Base-by-base conservation (phyloP, 805 yeast genomes). In the Martiniozyma abietophila region DNA sequence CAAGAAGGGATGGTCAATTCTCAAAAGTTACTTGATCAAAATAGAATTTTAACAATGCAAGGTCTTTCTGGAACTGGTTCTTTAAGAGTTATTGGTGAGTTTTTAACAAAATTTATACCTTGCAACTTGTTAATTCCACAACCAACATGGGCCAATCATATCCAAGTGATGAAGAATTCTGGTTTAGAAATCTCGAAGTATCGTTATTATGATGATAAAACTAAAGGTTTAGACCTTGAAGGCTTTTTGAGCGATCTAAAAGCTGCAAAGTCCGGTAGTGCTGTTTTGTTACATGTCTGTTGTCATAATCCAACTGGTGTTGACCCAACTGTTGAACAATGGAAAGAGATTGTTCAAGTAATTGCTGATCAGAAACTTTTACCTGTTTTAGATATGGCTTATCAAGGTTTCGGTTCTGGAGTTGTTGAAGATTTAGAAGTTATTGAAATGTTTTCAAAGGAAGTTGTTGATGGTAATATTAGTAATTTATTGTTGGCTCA, bases 281-380 rank as follows among this genome's bases (percentile, higher is more conserved):
- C 74, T 34, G 78, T 86, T 16, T 66, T 88, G 37, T 69, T 88
- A 41, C 97, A 88, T 59, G 95, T 95, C 7, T 86, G 96, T 56
- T 92, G 96, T 51, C 96, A 88, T 65, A 89, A 88, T 66, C 97
- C 97, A 36, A 89, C 96, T 14, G 97, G 96, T 44, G 76, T 88
- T 56, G 96, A 88, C 55, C 92, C 94, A 41, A 74, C 84, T 12
- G 59, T 62, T 18, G 82, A 74, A 43, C 84, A 88, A 54, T 86
- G 95, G 96, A 66, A 70, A 41, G 60, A 69, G 55, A 82, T 89
- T 25, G 65, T 82, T 48, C 74, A 77, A 31, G 73, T 78, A 22
- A 54, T 82, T 26, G 61, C 70, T 47, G 56, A 64, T 31, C 71
- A 73, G 54, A 62, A 69, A 28, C 71, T 83, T 49, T 70, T 81